Conservation (phyloP, 2,329 filamentous ascomycete species). For the Kalmusia sp. region DNA sequence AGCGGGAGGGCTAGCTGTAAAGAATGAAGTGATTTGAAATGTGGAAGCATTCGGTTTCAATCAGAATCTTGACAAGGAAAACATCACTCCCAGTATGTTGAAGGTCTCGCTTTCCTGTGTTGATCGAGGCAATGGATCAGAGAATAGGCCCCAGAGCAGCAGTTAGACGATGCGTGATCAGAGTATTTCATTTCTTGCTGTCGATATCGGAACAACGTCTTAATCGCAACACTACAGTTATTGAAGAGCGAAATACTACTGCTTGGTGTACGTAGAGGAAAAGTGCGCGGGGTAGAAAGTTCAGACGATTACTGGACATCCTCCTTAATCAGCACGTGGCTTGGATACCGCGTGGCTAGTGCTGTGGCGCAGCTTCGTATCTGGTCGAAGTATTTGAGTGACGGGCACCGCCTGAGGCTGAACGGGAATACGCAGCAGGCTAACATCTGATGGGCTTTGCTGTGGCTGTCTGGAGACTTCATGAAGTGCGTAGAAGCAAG, state of each 20-base stretch:
- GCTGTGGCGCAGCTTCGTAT: background rate
- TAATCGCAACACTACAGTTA: background rate
- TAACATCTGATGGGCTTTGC: background rate
- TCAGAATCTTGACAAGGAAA: background rate
- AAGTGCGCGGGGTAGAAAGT: background rate
- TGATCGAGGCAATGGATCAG: no score
- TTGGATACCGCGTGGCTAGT: background rate
- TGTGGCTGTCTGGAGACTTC: background rate
- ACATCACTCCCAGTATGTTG: no score
- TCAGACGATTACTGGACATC: background rate
- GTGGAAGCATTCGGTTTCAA: background rate
- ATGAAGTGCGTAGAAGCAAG: no score
- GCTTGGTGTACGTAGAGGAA: background rate
- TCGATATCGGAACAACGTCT: no score
- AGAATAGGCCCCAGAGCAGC: no score
- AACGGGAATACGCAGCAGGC: background rate
- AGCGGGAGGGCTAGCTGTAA: background rate
- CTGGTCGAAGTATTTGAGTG: background rate
- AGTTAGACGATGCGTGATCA: no score
- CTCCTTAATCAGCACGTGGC: background rate
- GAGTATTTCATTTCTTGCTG: no score
- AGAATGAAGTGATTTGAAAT: conserved; percentile 1
- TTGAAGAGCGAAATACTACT: background rate
- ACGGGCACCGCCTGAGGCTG: background rate
- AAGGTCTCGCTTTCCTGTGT: background rate